Evolutionary conservation across 1,284 basidiomycete genomes (phyloP).

Genomic region (Cryptococcus wingfieldii): DNA sequence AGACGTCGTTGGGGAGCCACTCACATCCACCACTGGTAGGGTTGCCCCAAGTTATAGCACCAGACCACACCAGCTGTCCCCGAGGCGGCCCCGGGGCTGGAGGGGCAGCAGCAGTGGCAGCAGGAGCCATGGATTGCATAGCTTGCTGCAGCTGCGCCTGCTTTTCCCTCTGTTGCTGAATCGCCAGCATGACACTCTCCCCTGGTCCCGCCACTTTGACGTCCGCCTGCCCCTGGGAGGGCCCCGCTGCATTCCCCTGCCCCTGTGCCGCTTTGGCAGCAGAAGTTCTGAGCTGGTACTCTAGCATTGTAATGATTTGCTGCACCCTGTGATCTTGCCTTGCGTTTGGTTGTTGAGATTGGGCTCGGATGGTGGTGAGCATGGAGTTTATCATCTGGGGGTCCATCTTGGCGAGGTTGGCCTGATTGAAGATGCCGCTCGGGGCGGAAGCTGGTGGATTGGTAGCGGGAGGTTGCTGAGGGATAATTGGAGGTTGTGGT

Average conservation of each 20-base stretch:
- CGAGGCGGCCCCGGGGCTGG: background rate
- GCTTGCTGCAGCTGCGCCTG: constrained; percentile 8
- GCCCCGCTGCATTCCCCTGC: background rate
- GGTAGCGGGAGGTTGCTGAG: background rate
- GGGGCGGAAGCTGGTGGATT: background rate
- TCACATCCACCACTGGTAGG: background rate
- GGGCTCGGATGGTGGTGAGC: constrained; percentile 11
- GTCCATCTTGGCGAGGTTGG: constrained; percentile 8
- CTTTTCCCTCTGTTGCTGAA: constrained; percentile 17
- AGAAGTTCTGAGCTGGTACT: constrained; percentile 11
- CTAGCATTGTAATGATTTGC: constrained; percentile 19
- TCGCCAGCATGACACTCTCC: constrained; percentile 17
- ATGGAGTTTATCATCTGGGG: constrained; percentile 16
- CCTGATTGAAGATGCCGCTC: constrained; percentile 3
- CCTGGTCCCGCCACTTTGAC: background rate
- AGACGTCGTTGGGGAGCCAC: background rate
- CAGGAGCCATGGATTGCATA: background rate
- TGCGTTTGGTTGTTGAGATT: constrained; percentile 12
- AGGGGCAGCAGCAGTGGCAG: background rate
- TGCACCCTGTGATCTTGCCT: constrained; percentile 16
- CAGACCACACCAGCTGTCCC: constrained; percentile 6
- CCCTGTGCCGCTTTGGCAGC: background rate
- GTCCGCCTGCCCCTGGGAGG: background rate
- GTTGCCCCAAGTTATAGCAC: constrained; percentile 8
- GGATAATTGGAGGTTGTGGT: background rate